phyloP scores from a whole-genome alignment of 2,329 filamentous ascomycete genomes.

The Nigrograna mackinnonii region DNA sequence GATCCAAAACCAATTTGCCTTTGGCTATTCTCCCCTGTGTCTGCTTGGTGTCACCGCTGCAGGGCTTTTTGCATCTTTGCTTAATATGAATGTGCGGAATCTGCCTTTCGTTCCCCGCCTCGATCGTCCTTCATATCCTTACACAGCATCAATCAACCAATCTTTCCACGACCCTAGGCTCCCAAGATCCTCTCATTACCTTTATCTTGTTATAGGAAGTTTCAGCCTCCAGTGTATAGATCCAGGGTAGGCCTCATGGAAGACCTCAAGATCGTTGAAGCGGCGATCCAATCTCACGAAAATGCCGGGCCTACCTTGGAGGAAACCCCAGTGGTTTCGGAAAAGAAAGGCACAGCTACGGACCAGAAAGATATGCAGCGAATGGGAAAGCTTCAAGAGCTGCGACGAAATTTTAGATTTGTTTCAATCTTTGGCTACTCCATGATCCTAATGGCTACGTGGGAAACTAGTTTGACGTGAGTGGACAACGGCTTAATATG shows the following conservation, averaged over 20 bases:
- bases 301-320: conserved; percentile 5
- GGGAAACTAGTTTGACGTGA: conserved; percentile 10
- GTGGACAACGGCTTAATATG: background rate
- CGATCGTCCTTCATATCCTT: background rate
- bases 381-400: conserved; percentile 27
- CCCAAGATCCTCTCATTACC: too few species aligned
- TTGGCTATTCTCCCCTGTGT: too few species aligned
- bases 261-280: conserved; percentile 5
- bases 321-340: conserved; percentile 7
- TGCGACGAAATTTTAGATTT: conserved; percentile 16
- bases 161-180: background rate
- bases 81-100: too few species aligned
- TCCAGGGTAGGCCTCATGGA: background rate
- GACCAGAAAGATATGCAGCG: conserved; percentile 23
- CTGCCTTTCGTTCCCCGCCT: background rate
- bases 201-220: too few species aligned
- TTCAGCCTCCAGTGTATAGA: too few species aligned
- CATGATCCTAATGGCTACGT: conserved; percentile 11
- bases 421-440: conserved; percentile 16
- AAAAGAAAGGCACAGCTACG: conserved; percentile 13
- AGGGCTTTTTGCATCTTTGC: too few species aligned
- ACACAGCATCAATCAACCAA: background rate
- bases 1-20: too few species aligned
- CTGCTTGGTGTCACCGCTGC: too few species aligned
- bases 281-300: conserved; percentile 4